Evolutionary conservation across 805 yeast species (phyloP).

Genomic region (Pichia rugopelliculosa): DNA sequence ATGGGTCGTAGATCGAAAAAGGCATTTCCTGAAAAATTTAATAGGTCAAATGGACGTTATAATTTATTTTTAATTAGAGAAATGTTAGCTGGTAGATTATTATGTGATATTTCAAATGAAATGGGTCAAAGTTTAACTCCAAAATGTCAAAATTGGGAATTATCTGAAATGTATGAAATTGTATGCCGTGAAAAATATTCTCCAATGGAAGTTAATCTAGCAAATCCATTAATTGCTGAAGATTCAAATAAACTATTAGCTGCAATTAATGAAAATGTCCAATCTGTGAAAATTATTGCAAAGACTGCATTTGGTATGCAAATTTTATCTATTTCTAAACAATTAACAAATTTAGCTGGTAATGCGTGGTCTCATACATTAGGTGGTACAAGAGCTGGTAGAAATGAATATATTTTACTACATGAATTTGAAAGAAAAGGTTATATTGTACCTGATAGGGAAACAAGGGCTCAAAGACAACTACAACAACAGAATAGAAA

Average conservation of each 20-base stretch:
- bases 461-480: conserved; percentile 31
- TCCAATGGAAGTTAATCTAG: conserved; percentile 67
- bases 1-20: conserved; percentile 77
- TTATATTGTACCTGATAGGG: conserved; percentile 75
- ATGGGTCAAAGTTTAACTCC: conserved; percentile 88
- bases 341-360: conserved; percentile 89
- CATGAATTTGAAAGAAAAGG: conserved; percentile 83
- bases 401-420: conserved; percentile 86
- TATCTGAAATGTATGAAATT: conserved; percentile 82
- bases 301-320: conserved; percentile 78
- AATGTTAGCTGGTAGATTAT: conserved; percentile 73
- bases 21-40: conserved; percentile 71
- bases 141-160: conserved; percentile 91
- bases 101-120: conserved; percentile 91
- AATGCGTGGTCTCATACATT: conserved; percentile 95
- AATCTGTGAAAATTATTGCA: conserved; percentile 62
- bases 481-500: conserved; percentile 4
- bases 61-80: conserved; percentile 49
- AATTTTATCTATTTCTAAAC: conserved; percentile 81
- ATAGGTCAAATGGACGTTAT: conserved; percentile 43
- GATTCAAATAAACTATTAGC: conserved; percentile 62
- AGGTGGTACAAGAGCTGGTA: conserved; percentile 91
- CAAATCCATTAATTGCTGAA: conserved; percentile 54
- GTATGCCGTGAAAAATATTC: conserved; percentile 59
- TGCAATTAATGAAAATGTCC: conserved; percentile 62